Evolutionary conservation across 2,329 filamentous ascomycete genomes (phyloP).

Genomic region (Macrophomina tecta): DNA sequence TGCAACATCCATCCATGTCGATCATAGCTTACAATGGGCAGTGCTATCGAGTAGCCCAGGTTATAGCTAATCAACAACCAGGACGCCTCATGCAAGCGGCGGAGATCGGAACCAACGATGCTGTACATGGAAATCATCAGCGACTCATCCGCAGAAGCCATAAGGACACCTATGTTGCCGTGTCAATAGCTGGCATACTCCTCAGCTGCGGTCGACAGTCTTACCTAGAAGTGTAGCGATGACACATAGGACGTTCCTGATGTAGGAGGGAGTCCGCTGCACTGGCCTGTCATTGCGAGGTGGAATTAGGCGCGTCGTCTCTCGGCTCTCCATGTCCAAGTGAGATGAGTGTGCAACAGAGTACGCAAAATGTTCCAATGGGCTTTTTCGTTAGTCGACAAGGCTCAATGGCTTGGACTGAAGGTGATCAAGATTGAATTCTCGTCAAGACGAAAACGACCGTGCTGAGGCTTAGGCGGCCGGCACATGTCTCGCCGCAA

Average conservation of each 20-base stretch:
- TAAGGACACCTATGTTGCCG: background rate
- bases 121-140: background rate
- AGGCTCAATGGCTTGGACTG: no score
- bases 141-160: background rate
- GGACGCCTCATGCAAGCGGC: background rate
- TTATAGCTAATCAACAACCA: conserved; percentile 8
- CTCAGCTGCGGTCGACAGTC: background rate
- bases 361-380: no score
- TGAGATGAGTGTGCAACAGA: background rate
- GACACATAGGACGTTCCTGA: background rate
- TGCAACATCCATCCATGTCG: background rate
- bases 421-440: no score
- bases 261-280: background rate
- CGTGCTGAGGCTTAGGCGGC: no score
- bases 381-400: no score
- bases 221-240: background rate
- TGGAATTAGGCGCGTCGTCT: background rate
- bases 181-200: background rate
- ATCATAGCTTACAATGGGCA: background rate
- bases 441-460: no score
- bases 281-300: background rate
- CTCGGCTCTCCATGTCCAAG: background rate
- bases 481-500: no score
- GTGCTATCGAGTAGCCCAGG: background rate
- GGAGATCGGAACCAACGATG: background rate